These are phyloP conservation scores for Cubamyces sp. DNA, from an alignment of 768 basidiomycete species.

Conservation along the genomic window DNA sequence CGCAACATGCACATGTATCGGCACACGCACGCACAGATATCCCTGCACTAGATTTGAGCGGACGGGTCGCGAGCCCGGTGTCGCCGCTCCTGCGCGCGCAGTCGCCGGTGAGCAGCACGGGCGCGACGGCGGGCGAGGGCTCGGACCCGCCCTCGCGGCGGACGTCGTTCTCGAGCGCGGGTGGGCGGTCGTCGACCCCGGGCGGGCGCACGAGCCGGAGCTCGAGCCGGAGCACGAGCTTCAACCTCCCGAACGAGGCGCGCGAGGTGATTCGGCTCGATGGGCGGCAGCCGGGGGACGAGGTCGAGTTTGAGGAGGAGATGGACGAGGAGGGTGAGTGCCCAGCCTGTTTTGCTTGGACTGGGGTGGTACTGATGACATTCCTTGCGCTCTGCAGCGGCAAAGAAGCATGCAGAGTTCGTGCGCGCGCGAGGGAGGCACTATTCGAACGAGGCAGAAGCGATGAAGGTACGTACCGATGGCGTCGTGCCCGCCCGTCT, in stretches of 20 bases:
- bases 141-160: conserved; percentile 75
- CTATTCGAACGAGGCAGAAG: conserved; percentile 90
- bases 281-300: conserved; percentile 46
- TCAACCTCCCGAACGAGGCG: conserved; percentile 76
- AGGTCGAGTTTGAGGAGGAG: conserved; percentile 75
- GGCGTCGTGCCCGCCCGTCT: neutral
- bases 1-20: neutral
- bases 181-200: conserved; percentile 51
- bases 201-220: conserved; percentile 65
- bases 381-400: conserved; percentile 50
- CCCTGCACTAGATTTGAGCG: conserved; percentile 71
- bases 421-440: conserved; percentile 80
- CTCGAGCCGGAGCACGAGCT: conserved; percentile 81
- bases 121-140: conserved; percentile 56
- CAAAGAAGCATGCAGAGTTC: conserved; percentile 81
- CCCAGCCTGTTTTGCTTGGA: neutral
- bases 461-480: conserved; percentile 72
- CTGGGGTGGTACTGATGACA: neutral
- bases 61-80: conserved; percentile 41
- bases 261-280: conserved; percentile 59
- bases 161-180: conserved; percentile 68
- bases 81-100: conserved; percentile 41
- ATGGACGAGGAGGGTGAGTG: conserved; percentile 87
- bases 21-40: conserved; percentile 61
- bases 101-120: conserved; percentile 47